These are phyloP conservation scores for Metarhizium rileyi DNA, from an alignment of 2,329 filamentous ascomycete species.

Conservation along the genomic window DNA sequence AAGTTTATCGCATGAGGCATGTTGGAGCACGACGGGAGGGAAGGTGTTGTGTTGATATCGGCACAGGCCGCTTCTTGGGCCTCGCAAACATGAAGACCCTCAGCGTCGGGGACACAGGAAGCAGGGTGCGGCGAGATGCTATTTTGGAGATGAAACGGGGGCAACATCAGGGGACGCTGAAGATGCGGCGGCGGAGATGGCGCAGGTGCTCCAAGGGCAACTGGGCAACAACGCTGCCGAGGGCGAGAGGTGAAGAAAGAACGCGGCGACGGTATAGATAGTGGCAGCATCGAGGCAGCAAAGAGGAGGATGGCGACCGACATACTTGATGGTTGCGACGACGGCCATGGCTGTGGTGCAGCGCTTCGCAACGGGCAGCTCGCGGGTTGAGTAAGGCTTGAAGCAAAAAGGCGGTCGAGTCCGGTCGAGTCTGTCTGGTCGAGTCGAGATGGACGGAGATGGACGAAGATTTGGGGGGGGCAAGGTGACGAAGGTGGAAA, in stretches of 20 bases:
- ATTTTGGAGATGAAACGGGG: neutral
- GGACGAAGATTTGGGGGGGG: neutral
- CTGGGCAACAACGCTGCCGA: neutral
- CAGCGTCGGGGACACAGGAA: neutral
- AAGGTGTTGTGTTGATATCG: neutral
- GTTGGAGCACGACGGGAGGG: neutral
- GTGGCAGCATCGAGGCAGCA: constrained; percentile 9
- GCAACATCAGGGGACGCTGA: neutral
- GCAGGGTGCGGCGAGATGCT: neutral
- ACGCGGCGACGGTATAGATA: constrained; percentile 9
- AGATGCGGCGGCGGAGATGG: neutral
- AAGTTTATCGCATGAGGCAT: neutral
- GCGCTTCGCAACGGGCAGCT: constrained; percentile 8
- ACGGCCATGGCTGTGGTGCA: constrained; percentile 37
- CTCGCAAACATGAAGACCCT: neutral
- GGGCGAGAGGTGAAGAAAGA: neutral
- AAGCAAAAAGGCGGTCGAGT: neutral
- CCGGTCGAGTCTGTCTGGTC: neutral
- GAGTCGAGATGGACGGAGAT: neutral
- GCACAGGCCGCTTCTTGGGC: neutral
- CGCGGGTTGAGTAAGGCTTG: neutral
- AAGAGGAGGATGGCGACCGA: constrained; percentile 21
- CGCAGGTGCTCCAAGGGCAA: neutral
- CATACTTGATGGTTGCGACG: constrained; percentile 57
- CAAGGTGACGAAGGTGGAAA: neutral